Conservation (phyloP, 2,329 filamentous ascomycete species). For the Curvularia sp. region DNA sequence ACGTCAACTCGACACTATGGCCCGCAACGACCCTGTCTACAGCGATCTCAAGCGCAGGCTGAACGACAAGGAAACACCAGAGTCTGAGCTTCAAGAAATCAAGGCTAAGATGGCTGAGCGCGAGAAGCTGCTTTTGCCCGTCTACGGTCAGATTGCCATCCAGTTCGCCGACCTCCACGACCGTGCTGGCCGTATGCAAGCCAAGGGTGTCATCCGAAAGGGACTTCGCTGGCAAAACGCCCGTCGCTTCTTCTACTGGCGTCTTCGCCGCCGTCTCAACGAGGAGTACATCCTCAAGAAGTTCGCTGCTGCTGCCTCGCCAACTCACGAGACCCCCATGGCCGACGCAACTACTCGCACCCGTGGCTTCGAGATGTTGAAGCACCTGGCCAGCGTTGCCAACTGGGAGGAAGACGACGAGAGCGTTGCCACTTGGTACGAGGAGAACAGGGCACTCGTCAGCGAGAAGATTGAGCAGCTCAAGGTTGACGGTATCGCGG, state of each 20-base stretch:
- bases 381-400: constrained; percentile 80
- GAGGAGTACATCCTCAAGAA: constrained; percentile 97
- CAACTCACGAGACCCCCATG: constrained; percentile 49
- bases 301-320: constrained; percentile 64
- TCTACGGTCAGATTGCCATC: constrained; percentile 93
- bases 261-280: constrained; percentile 92
- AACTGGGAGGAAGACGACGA: constrained; percentile 81
- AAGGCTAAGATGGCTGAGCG: constrained; percentile 84
- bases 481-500: constrained; percentile 75
- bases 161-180: constrained; percentile 98
- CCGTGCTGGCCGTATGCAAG: constrained; percentile 95
- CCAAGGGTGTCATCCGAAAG: constrained; percentile 91
- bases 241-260: constrained; percentile 99
- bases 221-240: constrained; percentile 85
- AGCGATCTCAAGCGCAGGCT: constrained; percentile 82
- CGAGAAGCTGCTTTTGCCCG: constrained; percentile 86
- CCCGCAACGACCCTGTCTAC: constrained; percentile 85
- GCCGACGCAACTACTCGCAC: constrained; percentile 60
- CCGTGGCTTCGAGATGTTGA: constrained; percentile 75
- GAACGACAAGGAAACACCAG: constrained; percentile 68
- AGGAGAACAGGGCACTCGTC: constrained; percentile 86
- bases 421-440: constrained; percentile 91
- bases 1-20: constrained; percentile 97
- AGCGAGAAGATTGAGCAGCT: constrained; percentile 83
- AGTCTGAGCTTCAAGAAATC: constrained; percentile 77